phyloP scores from a whole-genome alignment of 2,329 filamentous ascomycete species.

The Fusarium floridanum region DNA sequence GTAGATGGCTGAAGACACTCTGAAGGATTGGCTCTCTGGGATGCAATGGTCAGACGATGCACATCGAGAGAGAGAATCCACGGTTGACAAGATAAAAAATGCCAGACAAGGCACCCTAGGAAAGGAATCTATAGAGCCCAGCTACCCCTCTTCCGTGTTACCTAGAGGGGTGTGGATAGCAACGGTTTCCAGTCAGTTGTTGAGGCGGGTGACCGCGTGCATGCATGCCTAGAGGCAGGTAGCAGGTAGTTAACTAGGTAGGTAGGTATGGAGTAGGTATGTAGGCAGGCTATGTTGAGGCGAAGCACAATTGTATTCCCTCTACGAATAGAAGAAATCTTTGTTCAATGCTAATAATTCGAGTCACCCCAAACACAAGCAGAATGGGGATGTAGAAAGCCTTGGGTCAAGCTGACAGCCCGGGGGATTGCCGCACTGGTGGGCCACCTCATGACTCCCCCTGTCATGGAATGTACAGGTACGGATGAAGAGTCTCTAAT shows the following conservation, averaged over 20 bases:
- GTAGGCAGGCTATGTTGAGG: background rate
- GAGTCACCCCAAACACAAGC: background rate
- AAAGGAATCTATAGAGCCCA: constrained; percentile 7
- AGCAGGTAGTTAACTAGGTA: background rate
- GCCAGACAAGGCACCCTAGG: constrained; percentile 15
- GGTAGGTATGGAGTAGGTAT: background rate
- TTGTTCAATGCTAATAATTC: background rate
- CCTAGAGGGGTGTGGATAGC: constrained; percentile 12
- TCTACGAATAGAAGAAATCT: background rate
- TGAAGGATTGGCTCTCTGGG: background rate
- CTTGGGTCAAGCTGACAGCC: background rate
- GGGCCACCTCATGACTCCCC: background rate
- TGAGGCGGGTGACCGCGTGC: background rate
- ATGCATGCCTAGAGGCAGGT: background rate
- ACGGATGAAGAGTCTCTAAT: background rate
- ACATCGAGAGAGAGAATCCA: background rate
- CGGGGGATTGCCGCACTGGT: background rate
- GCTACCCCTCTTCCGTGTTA: constrained; percentile 3
- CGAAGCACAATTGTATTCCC: background rate
- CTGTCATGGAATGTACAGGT: background rate
- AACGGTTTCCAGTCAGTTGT: background rate
- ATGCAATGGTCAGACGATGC: background rate
- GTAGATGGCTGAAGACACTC: background rate
- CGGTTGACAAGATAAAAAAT: background rate
- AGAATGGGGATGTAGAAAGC: background rate